A percentile compares a stretch with the other conserved stretches of the same genome.
Conservation (phyloP, 306 rosid genomes). For the Pyrus betulifolia region DNA sequence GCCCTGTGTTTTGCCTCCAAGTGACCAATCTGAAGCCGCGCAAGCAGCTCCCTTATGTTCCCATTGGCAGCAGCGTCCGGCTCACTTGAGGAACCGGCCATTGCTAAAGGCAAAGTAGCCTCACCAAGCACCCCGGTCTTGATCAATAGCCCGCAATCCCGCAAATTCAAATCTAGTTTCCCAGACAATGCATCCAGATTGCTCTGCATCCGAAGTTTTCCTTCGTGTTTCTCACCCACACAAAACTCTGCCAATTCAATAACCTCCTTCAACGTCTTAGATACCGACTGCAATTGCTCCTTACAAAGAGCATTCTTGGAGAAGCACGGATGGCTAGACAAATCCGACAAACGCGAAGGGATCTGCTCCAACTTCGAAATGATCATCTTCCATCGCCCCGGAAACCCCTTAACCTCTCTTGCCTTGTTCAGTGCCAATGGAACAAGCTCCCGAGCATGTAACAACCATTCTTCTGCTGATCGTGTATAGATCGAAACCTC, state of each 20-base stretch:
- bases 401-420: slow-evolving; percentile 63
- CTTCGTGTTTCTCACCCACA: slow-evolving; percentile 63
- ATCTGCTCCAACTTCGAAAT: slow-evolving; percentile 72
- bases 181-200: slow-evolving; percentile 79
- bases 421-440: slow-evolving; percentile 62
- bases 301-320: slow-evolving; percentile 78
- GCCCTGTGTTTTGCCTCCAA: slow-evolving; percentile 79
- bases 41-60: slow-evolving; percentile 65
- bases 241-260: slow-evolving; percentile 65
- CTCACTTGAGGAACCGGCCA: slow-evolving; percentile 32
- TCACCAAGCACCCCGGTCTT: slow-evolving; percentile 92
- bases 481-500: slow-evolving; percentile 17
- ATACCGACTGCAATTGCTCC: slow-evolving; percentile 87
- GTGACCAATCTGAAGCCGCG: slow-evolving; percentile 93
- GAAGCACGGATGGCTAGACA: slow-evolving; percentile 95
- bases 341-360: slow-evolving; percentile 67
- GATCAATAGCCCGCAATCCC: slow-evolving; percentile 74
- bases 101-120: slow-evolving; percentile 47
- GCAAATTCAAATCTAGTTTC: slow-evolving; percentile 72
- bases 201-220: slow-evolving; percentile 90
- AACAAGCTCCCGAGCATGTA: slow-evolving; percentile 56
- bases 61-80: slow-evolving; percentile 32
- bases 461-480: slow-evolving; percentile 65
- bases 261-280: slow-evolving; percentile 46
- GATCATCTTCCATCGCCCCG: slow-evolving; percentile 83